Conservation (phyloP, 1,284 basidiomycete genomes). For the Leucoagaricus sp. region DNA sequence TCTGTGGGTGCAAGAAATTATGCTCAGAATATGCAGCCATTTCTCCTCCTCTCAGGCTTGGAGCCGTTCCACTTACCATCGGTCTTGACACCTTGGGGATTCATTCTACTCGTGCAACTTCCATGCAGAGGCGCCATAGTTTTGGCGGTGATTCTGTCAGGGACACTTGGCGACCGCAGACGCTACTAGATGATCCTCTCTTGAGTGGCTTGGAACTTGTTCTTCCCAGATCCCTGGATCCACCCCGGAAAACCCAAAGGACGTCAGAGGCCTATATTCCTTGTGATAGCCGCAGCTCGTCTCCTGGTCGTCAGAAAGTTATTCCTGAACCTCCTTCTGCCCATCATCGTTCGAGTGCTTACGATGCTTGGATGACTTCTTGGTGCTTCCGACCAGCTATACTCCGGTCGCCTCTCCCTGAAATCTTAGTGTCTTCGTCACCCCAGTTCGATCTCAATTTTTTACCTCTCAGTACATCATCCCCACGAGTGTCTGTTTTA, state of each 20-base stretch:
- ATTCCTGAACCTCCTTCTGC: not conserved
- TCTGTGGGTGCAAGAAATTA: constrained; percentile 8
- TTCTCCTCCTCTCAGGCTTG: not conserved
- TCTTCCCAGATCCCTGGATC: not conserved
- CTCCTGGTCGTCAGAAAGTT: too few relatives aligned
- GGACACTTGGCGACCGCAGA: not conserved
- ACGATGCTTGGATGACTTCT: constrained; percentile 13
- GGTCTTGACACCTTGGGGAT: not conserved
- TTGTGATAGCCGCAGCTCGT: too few relatives aligned
- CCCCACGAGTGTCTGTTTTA: not conserved
- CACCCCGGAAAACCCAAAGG: not conserved
- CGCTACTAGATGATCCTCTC: not conserved
- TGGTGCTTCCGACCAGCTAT: constrained; percentile 9
- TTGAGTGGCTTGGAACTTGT: constrained; percentile 1
- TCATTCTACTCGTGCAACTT: not conserved
- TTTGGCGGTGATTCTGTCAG: not conserved
- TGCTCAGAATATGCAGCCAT: constrained; percentile 1
- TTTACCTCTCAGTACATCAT: not conserved
- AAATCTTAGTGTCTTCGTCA: not conserved
- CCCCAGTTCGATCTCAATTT: not conserved
- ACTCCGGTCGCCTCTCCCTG: not conserved
- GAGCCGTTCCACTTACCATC: not conserved
- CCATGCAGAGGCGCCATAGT: constrained; percentile 1
- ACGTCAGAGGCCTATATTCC: too few relatives aligned
- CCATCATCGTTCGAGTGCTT: not conserved